These are phyloP conservation scores for Barnettozyma wickerhamii DNA, from an alignment of 805 yeast species.

Conservation along the genomic window DNA sequence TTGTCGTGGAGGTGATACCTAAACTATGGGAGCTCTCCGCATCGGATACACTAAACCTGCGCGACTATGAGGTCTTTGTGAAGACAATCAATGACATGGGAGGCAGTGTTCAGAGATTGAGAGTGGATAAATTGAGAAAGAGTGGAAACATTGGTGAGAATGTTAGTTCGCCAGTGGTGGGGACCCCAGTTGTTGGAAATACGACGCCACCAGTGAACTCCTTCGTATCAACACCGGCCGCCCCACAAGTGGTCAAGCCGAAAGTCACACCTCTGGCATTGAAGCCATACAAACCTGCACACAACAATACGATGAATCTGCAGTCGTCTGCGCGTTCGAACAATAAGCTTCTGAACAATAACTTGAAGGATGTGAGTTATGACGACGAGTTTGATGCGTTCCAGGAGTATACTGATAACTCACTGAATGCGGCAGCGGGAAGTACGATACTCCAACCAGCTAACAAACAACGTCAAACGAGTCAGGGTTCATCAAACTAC, in stretches of 20 bases:
- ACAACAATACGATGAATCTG: slow-evolving; percentile 8
- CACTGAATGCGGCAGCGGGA: too few relatives aligned
- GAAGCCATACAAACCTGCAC: slow-evolving; percentile 11
- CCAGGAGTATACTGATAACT: slow-evolving; percentile 2
- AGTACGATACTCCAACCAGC: slow-evolving; percentile 8
- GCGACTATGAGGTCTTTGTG: slow-evolving; percentile 38
- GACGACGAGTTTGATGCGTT: slow-evolving; percentile 20
- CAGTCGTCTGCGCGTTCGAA: slow-evolving; percentile 4
- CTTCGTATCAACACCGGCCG: slow-evolving; percentile 4
- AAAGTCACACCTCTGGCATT: slow-evolving; percentile 20
- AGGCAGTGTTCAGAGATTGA: slow-evolving; percentile 37
- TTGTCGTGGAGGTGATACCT: slow-evolving; percentile 54
- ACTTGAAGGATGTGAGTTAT: slow-evolving; percentile 5
- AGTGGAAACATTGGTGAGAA: slow-evolving; percentile 7
- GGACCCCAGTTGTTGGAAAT: background rate
- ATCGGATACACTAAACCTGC: slow-evolving; percentile 37
- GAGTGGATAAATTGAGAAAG: slow-evolving; percentile 21
- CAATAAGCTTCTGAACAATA: slow-evolving; percentile 3
- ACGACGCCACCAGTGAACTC: slow-evolving; percentile 4
- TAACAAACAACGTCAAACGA: slow-evolving; percentile 12
- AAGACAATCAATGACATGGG: slow-evolving; percentile 38
- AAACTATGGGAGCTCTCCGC: slow-evolving; percentile 46
- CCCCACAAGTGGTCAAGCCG: slow-evolving; percentile 7
- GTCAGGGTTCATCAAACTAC: slow-evolving; percentile 2
- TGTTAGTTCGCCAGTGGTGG: background rate